phyloP scores from a whole-genome alignment of 208 protist genomes.

The Wallacemonas sp. region DNA sequence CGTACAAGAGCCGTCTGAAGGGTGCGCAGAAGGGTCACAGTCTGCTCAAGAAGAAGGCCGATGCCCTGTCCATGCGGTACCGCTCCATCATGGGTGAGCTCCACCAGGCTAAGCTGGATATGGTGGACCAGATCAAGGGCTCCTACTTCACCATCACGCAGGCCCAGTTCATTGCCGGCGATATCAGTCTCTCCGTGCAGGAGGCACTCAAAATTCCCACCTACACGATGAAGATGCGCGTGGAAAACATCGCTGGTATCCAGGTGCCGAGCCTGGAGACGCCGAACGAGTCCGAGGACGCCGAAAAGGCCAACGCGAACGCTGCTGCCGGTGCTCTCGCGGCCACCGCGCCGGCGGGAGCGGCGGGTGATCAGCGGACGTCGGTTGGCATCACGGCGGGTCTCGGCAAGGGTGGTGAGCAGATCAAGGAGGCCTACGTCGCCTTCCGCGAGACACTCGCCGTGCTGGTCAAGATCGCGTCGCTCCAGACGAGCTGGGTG shows the following conservation, averaged over 20 bases:
- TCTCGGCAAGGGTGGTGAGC: slow-evolving; percentile 96
- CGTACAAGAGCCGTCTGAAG: slow-evolving; percentile 94
- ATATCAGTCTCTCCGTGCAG: slow-evolving; percentile 95
- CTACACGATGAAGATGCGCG: slow-evolving; percentile 86
- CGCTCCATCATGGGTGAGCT: slow-evolving; percentile 95
- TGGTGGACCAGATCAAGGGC: slow-evolving; percentile 85
- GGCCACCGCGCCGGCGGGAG: slow-evolving; percentile 6
- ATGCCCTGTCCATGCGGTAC: slow-evolving; percentile 98
- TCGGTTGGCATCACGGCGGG: slow-evolving; percentile 75
- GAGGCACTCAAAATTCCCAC: slow-evolving; percentile 93
- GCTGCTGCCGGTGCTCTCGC: slow-evolving; percentile 8
- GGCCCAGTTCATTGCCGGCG: slow-evolving; percentile 96
- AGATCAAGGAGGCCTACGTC: slow-evolving; percentile 90
- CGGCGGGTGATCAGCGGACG: neutral
- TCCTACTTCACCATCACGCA: slow-evolving; percentile 96
- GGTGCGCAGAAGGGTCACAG: slow-evolving; percentile 98
- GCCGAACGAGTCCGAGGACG: slow-evolving; percentile 28
- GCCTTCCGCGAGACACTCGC: slow-evolving; percentile 92
- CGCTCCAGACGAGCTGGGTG: slow-evolving; percentile 97
- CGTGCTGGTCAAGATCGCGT: slow-evolving; percentile 95
- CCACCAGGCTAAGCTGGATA: slow-evolving; percentile 85
- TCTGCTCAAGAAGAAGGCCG: slow-evolving; percentile 99
- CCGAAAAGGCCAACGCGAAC: slow-evolving; percentile 1
- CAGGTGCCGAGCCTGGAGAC: slow-evolving; percentile 95
- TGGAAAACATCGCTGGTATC: slow-evolving; percentile 99